Evolutionary conservation across 106 monocot genomes (phyloP).

Genomic region (Amphibolis antarctica): DNA sequence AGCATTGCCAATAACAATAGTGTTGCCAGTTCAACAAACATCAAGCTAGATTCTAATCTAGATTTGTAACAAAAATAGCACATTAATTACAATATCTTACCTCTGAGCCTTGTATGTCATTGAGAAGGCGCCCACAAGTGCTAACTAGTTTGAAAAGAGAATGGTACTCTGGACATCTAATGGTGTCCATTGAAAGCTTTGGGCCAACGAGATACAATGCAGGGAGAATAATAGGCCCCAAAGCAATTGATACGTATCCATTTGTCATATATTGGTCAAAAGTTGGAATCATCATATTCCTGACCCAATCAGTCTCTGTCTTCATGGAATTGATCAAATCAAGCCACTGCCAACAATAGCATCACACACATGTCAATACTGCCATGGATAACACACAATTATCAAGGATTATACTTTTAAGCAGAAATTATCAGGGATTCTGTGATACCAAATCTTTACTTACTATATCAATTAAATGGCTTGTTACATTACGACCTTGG

Average conservation of each 20-base stretch:
- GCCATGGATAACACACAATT: too few species aligned
- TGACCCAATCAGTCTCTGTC: constrained; percentile 65
- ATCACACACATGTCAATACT: background rate
- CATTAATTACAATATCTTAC: constrained; percentile 32
- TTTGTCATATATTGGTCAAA: constrained; percentile 69
- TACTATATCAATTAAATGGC: constrained; percentile 60
- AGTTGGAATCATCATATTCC: constrained; percentile 40
- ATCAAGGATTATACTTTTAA: too few species aligned
- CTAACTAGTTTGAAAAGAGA: constrained; percentile 59
- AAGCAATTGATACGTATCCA: constrained; percentile 73
- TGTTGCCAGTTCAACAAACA: too few species aligned
- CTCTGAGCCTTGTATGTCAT: constrained; percentile 69
- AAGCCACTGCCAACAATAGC: constrained; percentile 55
- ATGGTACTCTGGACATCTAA: constrained; percentile 38
- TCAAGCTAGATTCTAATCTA: too few species aligned
- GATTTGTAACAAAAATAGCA: too few species aligned
- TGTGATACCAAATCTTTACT: too few species aligned
- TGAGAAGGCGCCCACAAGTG: constrained; percentile 71
- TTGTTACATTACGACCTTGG: constrained; percentile 44
- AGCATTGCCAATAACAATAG: too few species aligned
- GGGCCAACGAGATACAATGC: constrained; percentile 73
- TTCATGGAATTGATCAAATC: constrained; percentile 57
- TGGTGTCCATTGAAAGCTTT: constrained; percentile 34
- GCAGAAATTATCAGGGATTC: background rate
- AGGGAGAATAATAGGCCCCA: constrained; percentile 77